These are phyloP conservation scores for Coemansia brasiliensis DNA, from an alignment of 192 early-diverging fungal species.

Conservation along the genomic window DNA sequence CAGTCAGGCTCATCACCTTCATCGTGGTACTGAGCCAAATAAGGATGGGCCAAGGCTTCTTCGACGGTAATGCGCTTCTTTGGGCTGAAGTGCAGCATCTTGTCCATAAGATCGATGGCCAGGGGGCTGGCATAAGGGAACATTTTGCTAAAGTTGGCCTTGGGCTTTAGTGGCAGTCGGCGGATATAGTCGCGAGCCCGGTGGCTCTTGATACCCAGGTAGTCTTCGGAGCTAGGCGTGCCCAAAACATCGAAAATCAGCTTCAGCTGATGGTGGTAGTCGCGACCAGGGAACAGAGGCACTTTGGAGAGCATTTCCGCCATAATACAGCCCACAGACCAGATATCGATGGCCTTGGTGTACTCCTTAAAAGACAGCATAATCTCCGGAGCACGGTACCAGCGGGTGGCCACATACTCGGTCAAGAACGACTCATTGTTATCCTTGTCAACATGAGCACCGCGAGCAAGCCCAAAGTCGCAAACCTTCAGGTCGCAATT, in stretches of 20 bases:
- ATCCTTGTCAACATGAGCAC: conserved; percentile 77
- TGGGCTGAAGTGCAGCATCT: conserved; percentile 86
- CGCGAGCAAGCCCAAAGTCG: conserved; percentile 97
- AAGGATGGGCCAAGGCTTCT: conserved; percentile 88
- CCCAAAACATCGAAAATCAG: conserved; percentile 95
- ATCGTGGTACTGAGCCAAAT: conserved; percentile 75
- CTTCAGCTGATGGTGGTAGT: conserved; percentile 95
- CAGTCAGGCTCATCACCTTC: conserved; percentile 70
- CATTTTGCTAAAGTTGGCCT: conserved; percentile 75
- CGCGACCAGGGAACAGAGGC: conserved; percentile 80
- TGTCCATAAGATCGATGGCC: conserved; percentile 86
- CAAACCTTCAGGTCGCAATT: conserved; percentile 99
- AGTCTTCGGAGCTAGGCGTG: conserved; percentile 91
- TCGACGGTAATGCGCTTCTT: conserved; percentile 85
- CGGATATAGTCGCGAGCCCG: conserved; percentile 91
- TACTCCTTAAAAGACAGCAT: conserved; percentile 98
- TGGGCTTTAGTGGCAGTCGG: conserved; percentile 81
- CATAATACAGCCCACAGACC: conserved; percentile 89
- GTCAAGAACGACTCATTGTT: conserved; percentile 90
- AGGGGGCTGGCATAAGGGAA: conserved; percentile 87
- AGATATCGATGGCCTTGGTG: conserved; percentile 96
- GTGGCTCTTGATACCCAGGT: conserved; percentile 73
- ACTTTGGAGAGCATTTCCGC: conserved; percentile 80
- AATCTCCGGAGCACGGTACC: conserved; percentile 95
- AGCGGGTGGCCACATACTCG: conserved; percentile 92